Percentiles rank a stretch among this genome's conserved stretches.
phyloP scores from a whole-genome alignment of 2,329 filamentous ascomycete genomes.

The Neophaeococcomyces mojaviensis region DNA sequence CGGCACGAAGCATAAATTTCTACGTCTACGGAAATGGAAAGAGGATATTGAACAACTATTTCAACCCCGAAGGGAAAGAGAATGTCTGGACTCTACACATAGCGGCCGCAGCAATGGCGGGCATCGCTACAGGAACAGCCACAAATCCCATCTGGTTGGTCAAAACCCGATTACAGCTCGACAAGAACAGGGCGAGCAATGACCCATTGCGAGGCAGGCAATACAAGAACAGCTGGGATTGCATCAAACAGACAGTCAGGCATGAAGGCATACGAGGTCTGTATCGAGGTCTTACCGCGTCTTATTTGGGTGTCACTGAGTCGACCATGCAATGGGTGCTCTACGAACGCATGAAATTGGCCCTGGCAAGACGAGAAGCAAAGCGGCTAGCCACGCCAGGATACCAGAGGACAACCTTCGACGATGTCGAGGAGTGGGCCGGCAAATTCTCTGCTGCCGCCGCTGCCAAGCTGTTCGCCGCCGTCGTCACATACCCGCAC shows the following conservation, averaged over 20 bases:
- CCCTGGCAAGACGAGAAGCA: constrained; percentile 58
- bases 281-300: constrained; percentile 85
- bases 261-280: constrained; percentile 74
- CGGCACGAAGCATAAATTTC: constrained; percentile 86
- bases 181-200: constrained; percentile 67
- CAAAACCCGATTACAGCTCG: constrained; percentile 86
- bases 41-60: constrained; percentile 65
- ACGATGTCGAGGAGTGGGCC: constrained; percentile 67
- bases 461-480: constrained; percentile 75
- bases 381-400: constrained; percentile 49
- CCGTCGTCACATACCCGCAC: constrained; percentile 81
- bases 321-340: constrained; percentile 88
- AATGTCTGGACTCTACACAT: constrained; percentile 57
- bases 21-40: constrained; percentile 91
- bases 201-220: constrained; percentile 50
- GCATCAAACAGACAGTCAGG: constrained; percentile 70
- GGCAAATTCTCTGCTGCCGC: constrained; percentile 75
- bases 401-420: constrained; percentile 60
- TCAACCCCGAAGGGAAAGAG: constrained; percentile 53
- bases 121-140: constrained; percentile 77
- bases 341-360: constrained; percentile 84
- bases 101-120: constrained; percentile 65
- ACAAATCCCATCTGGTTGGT: constrained; percentile 97
- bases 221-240: constrained; percentile 85
- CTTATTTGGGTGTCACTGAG: constrained; percentile 84